Percentiles rank a stretch among this genome's conserved stretches.
phyloP scores from a whole-genome alignment of 176 grass and related monocot species.

The Triticum aestivum region DNA sequence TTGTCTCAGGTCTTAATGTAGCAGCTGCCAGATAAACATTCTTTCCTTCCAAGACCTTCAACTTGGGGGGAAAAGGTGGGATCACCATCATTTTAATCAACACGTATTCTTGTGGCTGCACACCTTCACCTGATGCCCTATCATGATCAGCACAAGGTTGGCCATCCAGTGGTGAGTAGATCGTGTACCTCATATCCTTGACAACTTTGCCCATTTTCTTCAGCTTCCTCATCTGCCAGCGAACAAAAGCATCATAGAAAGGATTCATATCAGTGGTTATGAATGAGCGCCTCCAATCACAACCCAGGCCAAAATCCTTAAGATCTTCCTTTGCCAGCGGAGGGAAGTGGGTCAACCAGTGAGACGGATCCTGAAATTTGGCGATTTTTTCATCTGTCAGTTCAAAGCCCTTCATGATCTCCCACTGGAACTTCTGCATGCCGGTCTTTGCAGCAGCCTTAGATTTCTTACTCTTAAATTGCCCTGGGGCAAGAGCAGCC shows the following conservation, averaged over 20 bases:
- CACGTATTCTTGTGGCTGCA: conserved; percentile 72
- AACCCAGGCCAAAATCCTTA: conserved; percentile 64
- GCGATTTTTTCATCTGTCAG: conserved; percentile 55
- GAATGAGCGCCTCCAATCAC: conserved; percentile 77
- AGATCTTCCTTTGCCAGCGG: conserved; percentile 60
- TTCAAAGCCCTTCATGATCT: conserved; percentile 71
- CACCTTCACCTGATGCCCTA: conserved; percentile 63
- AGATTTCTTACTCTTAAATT: conserved; percentile 76
- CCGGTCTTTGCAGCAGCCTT: conserved; percentile 72
- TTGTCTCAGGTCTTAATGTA: conserved; percentile 76
- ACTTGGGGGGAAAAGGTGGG: conserved; percentile 57
- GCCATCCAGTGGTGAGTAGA: conserved; percentile 79
- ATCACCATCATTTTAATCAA: conserved; percentile 83
- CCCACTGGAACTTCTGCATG: conserved; percentile 64
- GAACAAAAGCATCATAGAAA: conserved; percentile 81
- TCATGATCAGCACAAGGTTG: conserved; percentile 89
- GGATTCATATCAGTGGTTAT: conserved; percentile 77
- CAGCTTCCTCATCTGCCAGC: conserved; percentile 81
- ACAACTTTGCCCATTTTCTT: conserved; percentile 70
- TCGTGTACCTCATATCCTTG: conserved; percentile 72
- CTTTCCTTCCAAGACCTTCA: conserved; percentile 68
- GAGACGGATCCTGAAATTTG: conserved; percentile 69
- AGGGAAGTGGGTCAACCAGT: conserved; percentile 72
- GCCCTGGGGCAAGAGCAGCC: conserved; percentile 43
- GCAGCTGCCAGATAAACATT: conserved; percentile 77